These are phyloP conservation scores for Meira miltonrushii DNA, from an alignment of 1,284 basidiomycete genomes.

Conservation along the genomic window DNA sequence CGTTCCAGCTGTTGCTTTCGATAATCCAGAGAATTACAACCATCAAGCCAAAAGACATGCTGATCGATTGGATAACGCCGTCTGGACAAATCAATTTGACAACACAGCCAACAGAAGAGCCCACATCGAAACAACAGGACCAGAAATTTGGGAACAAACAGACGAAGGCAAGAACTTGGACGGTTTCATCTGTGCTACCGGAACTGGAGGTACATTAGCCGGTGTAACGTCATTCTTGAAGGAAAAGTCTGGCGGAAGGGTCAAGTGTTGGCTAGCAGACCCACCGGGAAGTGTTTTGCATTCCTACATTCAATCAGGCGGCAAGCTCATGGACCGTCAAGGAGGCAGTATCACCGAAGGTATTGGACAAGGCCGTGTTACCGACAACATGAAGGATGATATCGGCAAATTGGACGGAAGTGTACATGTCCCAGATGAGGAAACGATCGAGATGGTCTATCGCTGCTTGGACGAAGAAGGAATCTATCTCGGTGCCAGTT, in stretches of 20 bases:
- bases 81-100: constrained; percentile 99
- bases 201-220: constrained; percentile 91
- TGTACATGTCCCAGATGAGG: constrained; percentile 78
- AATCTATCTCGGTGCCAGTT: constrained; percentile 90
- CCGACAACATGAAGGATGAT: constrained; percentile 84
- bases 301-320: constrained; percentile 73
- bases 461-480: constrained; percentile 87
- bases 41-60: constrained; percentile 92
- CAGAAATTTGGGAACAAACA: constrained; percentile 93
- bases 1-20: constrained; percentile 85
- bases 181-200: constrained; percentile 87
- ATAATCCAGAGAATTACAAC: constrained; percentile 95
- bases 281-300: constrained; percentile 91
- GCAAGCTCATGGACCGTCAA: constrained; percentile 70
- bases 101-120: constrained; percentile 80
- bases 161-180: constrained; percentile 65
- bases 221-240: constrained; percentile 79
- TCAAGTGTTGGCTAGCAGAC: constrained; percentile 90
- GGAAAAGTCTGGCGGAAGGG: constrained; percentile 73
- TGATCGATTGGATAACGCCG: constrained; percentile 72
- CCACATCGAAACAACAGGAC: constrained; percentile 86
- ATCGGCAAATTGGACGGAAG: constrained; percentile 74
- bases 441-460: constrained; percentile 90
- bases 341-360: constrained; percentile 91
- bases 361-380: constrained; percentile 94